Evolutionary conservation across 1,284 basidiomycete genomes (phyloP), one percentile per base, ranked within the genome.

Genomic region (Rugosomyces carneus): DNA sequence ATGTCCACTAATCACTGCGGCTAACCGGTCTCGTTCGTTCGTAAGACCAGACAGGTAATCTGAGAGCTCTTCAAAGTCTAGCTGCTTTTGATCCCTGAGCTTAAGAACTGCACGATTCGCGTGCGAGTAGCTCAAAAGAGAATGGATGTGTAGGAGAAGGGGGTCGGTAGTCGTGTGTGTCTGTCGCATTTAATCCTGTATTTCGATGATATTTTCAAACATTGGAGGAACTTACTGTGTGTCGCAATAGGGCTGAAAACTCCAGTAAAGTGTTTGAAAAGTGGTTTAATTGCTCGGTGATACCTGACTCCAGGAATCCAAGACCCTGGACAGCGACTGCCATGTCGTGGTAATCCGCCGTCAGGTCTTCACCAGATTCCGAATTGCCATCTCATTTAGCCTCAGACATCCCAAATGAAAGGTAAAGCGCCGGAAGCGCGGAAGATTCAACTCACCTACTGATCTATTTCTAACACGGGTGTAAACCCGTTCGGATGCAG

Each of bases 31-130:
- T 9, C 95, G 84, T 67, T 99, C 95, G 6, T 81, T 75, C 0
- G 91, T 93, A 23, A 97, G 82, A 5, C 87, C 88, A 1, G 90
- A 90, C 5, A 99, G 75, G 65, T 99, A 99, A 47, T 93, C 90
- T 4, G 93, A 94, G 4, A 98, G 79, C 61, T 98, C 95, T 66
- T 99, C 95, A 56, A 98, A 97, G 63, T 99, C 95, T 44, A 98
- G 81, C 65, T 99, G 96, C 66, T 98, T 99, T 67, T 98, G 93
- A 64, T 99, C 96, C 38, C 96, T 84, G 27, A 97, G 76, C 65
- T 92, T 95, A 50, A 99, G 78, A 4, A 97, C 91, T 6, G 84
- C 82, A 42, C 90, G 83, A 58, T 98, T 95, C 20, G 92, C 84
- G 55, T 89, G 80, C 0, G 93, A 88, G 63, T 97, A 98, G 6